Percentiles rank a stretch among this genome's conserved stretches.
Conservation (phyloP, 1,284 basidiomycete species). For the Sporisorium reilianum region DNA sequence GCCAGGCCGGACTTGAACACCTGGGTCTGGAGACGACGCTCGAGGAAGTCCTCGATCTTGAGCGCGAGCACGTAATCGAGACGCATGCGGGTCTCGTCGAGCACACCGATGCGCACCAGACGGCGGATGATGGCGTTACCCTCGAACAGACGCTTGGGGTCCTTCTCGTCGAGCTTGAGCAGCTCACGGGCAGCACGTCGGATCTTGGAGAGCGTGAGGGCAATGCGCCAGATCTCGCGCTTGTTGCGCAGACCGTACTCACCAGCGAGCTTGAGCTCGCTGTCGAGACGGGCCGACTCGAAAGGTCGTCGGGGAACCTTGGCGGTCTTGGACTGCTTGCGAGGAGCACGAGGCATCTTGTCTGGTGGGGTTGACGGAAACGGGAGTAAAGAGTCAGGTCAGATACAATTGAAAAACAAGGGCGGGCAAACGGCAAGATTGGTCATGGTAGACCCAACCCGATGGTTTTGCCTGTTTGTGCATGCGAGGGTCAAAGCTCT, state of each 20-base stretch:
- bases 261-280: conserved; percentile 99
- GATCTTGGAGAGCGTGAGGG: conserved; percentile 95
- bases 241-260: conserved; percentile 99
- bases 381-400: conserved; percentile 9
- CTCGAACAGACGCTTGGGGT: conserved; percentile 99
- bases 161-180: conserved; percentile 99
- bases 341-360: conserved; percentile 66
- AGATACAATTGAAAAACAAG: conserved; percentile 18
- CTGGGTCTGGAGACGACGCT: conserved; percentile 97
- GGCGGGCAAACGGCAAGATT: conserved; percentile 43
- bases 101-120: conserved; percentile 98
- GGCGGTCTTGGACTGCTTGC: conserved; percentile 69
- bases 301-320: conserved; percentile 94
- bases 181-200: conserved; percentile 99
- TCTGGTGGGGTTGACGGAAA: conserved; percentile 14
- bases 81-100: conserved; percentile 95
- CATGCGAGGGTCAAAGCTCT: conserved; percentile 57
- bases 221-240: conserved; percentile 99
- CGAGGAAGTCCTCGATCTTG: conserved; percentile 99
- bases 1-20: conserved; percentile 99
- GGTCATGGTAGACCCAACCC: no score
- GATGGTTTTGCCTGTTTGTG: conserved; percentile 36
- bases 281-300: conserved; percentile 97
- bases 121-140: conserved; percentile 98
- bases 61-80: conserved; percentile 95